Percentiles rank a stretch among this genome's conserved stretches.
Conservation (phyloP, 106 monocot species). For the Dendrobium huoshanense region DNA sequence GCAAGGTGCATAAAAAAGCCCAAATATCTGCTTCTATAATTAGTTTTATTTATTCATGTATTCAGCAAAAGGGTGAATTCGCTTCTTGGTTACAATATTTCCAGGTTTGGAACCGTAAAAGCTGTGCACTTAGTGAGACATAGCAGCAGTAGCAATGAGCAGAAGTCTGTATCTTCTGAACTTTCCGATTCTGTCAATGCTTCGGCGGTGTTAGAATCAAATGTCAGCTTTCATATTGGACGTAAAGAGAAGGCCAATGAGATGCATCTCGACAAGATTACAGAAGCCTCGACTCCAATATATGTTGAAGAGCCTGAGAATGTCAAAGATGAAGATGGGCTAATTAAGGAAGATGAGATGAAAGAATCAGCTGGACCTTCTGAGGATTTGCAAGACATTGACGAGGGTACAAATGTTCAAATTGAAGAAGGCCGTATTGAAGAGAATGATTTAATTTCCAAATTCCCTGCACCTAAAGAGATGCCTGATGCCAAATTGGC, state of each 20-base stretch:
- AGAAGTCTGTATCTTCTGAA: constrained; percentile 3
- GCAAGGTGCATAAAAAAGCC: constrained; percentile 33
- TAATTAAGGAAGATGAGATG: not conserved
- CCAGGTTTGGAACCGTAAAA: constrained; percentile 89
- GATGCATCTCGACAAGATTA: not conserved
- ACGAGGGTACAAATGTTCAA: not conserved
- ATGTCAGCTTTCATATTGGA: not conserved
- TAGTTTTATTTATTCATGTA: not conserved
- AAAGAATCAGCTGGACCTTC: not conserved
- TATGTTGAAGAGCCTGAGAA: constrained; percentile 1
- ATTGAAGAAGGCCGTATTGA: not conserved
- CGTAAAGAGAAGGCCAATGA: constrained; percentile 7
- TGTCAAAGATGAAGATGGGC: not conserved
- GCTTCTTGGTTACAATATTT: constrained; percentile 2
- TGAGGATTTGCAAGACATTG: not conserved
- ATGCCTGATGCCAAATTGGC: not conserved
- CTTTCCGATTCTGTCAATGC: not conserved
- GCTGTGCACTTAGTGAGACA: constrained; percentile 53
- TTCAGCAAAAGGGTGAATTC: too few species aligned
- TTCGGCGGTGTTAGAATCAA: not conserved
- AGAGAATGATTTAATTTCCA: not conserved
- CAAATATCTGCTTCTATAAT: not conserved
- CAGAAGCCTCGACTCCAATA: not conserved
- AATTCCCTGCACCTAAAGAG: not conserved
- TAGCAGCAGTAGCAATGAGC: not conserved